phyloP scores from a whole-genome alignment of 306 rosid species.

The Boehmeria nivea region DNA sequence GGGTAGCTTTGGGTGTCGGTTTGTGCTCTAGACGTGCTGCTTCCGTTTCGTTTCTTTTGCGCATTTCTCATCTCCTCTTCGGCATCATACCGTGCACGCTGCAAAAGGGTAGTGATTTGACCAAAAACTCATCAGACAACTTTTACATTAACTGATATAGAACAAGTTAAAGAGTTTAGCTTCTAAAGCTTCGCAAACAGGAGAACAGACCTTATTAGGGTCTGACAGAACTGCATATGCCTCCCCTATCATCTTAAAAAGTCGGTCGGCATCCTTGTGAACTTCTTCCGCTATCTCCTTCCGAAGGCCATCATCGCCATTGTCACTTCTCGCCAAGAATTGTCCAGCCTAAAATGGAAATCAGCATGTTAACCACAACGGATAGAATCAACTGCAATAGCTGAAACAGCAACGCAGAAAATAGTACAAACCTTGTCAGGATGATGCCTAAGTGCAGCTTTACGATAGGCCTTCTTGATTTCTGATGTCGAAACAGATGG shows the following conservation, averaged over 20 bases:
- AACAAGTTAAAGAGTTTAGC: no score
- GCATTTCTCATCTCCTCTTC: slow-evolving; percentile 87
- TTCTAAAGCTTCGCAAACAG: not conserved
- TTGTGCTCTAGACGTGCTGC: slow-evolving; percentile 48
- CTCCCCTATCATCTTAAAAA: slow-evolving; percentile 85
- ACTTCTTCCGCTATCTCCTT: slow-evolving; percentile 76
- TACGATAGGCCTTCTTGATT: slow-evolving; percentile 93
- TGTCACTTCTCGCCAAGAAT: slow-evolving; percentile 70
- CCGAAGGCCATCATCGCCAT: slow-evolving; percentile 71
- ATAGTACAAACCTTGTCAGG: slow-evolving; percentile 75
- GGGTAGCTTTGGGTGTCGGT: slow-evolving; percentile 51
- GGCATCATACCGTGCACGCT: slow-evolving; percentile 77
- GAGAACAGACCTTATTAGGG: slow-evolving; percentile 56
- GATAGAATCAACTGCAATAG: not conserved
- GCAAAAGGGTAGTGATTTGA: slow-evolving; percentile 19
- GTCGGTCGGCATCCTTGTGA: slow-evolving; percentile 69
- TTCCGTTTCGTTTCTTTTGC: slow-evolving; percentile 63
- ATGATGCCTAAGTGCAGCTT: slow-evolving; percentile 98
- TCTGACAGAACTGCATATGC: slow-evolving; percentile 85
- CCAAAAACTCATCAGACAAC: not conserved
- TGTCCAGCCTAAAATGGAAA: slow-evolving; percentile 69
- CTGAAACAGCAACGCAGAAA: not conserved
- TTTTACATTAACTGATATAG: no score
- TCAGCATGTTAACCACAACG: not conserved
- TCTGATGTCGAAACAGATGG: slow-evolving; percentile 76